A percentile compares a stretch with the other conserved stretches of the same genome.
Evolutionary conservation across 2,329 filamentous ascomycete genomes (phyloP).

Genomic region (Phyllosticta citrichinensis): DNA sequence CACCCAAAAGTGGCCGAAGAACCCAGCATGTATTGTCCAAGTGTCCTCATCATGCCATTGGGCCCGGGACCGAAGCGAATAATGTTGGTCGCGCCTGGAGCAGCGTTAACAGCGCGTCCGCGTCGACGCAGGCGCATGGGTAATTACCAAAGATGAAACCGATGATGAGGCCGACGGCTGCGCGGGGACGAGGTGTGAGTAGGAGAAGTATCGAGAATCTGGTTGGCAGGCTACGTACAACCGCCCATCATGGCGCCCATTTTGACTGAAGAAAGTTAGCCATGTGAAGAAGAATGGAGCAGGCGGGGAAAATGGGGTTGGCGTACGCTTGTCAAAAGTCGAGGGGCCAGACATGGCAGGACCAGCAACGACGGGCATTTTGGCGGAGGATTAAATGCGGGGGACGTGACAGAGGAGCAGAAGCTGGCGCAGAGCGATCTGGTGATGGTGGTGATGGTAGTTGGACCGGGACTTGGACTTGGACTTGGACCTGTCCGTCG

Average conservation of each 20-base stretch:
- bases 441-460: background rate
- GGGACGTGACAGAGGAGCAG: background rate
- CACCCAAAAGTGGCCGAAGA: slow-evolving; percentile 93
- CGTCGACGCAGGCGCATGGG: slow-evolving; percentile 5
- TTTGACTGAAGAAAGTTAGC: slow-evolving; percentile 56
- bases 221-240: slow-evolving; percentile 52
- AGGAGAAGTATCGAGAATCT: slow-evolving; percentile 15
- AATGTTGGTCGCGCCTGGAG: slow-evolving; percentile 76
- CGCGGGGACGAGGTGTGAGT: slow-evolving; percentile 2
- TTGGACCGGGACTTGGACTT: background rate
- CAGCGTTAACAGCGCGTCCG: background rate
- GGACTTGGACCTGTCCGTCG: too few relatives aligned
- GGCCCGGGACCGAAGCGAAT: slow-evolving; percentile 89
- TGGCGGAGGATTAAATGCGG: slow-evolving; percentile 13
- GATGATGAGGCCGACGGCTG: slow-evolving; percentile 91
- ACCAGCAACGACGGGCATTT: slow-evolving; percentile 50
- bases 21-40: slow-evolving; percentile 94
- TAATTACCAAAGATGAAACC: slow-evolving; percentile 84
- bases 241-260: slow-evolving; percentile 99
- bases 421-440: background rate
- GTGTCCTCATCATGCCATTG: slow-evolving; percentile 84
- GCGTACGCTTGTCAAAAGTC: slow-evolving; percentile 60
- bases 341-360: slow-evolving; percentile 44
- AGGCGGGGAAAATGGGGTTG: background rate
- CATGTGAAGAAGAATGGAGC: slow-evolving; percentile 15